Percentiles rank a stretch among this genome's conserved stretches.
Conservation (phyloP, 208 protist species). For the Trypanosoma vivax region DNA sequence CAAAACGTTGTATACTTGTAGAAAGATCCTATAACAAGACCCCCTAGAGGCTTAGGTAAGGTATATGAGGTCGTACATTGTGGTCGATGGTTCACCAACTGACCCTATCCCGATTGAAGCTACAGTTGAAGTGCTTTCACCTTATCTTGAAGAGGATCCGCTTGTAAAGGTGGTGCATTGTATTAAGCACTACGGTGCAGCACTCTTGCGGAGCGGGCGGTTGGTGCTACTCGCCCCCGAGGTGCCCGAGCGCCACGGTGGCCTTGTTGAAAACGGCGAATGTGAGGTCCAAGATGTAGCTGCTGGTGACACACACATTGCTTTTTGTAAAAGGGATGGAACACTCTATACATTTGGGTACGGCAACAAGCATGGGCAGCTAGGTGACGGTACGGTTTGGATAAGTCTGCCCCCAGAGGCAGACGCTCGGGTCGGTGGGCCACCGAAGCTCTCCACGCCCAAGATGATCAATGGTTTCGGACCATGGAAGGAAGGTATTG, state of each 20-base stretch:
- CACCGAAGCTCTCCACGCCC: conserved; percentile 24
- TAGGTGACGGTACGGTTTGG: conserved; percentile 80
- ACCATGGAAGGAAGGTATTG: neutral
- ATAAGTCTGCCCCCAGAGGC: neutral
- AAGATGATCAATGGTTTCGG: conserved; percentile 38
- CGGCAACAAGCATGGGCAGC: conserved; percentile 73
- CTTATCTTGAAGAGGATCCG: conserved; percentile 14
- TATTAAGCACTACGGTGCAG: conserved; percentile 31
- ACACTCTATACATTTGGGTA: conserved; percentile 70
- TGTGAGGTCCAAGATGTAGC: conserved; percentile 61
- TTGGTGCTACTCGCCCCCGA: conserved; percentile 37
- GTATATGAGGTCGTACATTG: conserved; percentile 7
- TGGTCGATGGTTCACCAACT: conserved; percentile 6
- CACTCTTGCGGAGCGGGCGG: conserved; percentile 29
- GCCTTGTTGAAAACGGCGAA: conserved; percentile 22
- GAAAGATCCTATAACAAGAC: no score
- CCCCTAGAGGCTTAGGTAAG: neutral
- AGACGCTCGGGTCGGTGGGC: conserved; percentile 4
- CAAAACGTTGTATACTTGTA: no score
- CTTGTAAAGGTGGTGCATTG: conserved; percentile 42
- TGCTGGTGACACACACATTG: conserved; percentile 68
- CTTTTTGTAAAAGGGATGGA: conserved; percentile 69
- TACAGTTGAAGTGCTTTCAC: conserved; percentile 11
- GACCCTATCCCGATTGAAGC: conserved; percentile 4
- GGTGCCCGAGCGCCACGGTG: conserved; percentile 14